Evolutionary conservation across 148 eudicot genomes (phyloP), one percentile per base, ranked within the genome.

Genomic region (Diospyros kaki): DNA sequence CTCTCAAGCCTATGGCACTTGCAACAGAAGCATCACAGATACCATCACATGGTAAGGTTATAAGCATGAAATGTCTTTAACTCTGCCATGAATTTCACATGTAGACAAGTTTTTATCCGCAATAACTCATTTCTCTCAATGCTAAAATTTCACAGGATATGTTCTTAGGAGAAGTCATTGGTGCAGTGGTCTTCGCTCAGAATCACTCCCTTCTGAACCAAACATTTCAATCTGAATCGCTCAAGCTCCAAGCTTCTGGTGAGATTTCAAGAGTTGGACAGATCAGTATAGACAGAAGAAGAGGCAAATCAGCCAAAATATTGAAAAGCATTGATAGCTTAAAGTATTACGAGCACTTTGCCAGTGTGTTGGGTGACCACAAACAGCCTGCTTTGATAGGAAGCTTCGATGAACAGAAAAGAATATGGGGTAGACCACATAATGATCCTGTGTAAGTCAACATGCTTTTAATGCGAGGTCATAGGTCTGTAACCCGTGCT

Each of bases 141-240:
- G 52, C 8, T 4, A 48, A 4, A 4, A 48, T 4, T 48, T 48
- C 4, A 48, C 89, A 87, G 93, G 86, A 80, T 41, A 87, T 73
- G 7, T 89, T 81, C 58, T 9, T 85, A 68, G 88, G 90, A 5
- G 92, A 89, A 79, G 82, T 87, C 4, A 78, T 89, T 52, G 93
- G 90, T 28, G 84, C 93, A 13, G 79, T 81, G 52, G 41, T 85
- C 58, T 14, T 87, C 71, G 81, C 76, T 12, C 68, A 75, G 43
- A 66, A 73, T 58, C 54, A 75, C 9, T 65, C 73, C 64, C 43
- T 40, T 70, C 63, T 81, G 8, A 70, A 81, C 15, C 6, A 72
- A 60, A 64, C 58, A 3, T 70, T 78, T 7, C 51, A 76, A 69
- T 72, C 77, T 1, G 69, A 82, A 72, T 79, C 74, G 4, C 51